Evolutionary conservation across 129 eudicot species (phyloP), one percentile per base, ranked within the genome.

Genomic region (Gnaphalium uliginosum): DNA sequence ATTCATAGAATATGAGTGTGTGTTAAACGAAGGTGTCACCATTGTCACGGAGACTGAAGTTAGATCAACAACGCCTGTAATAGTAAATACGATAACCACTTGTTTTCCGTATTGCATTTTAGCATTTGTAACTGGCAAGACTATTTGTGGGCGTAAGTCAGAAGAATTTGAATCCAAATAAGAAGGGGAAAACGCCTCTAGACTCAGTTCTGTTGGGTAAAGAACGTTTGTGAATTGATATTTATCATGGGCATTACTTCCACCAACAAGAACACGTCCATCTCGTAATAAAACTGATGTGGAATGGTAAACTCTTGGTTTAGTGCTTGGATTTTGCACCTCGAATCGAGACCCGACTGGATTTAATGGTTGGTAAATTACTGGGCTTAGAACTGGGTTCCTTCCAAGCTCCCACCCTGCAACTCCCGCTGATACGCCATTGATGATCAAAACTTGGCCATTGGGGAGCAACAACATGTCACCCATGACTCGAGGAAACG

Each of bases 1-100:
- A 59, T 88, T 92, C 96, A 89, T 89, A 0, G 90, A 85, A 79
- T 80, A 86, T 3, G 98, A 86, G 41, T 90, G 96, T 0, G 98
- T 93, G 29, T 69, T 81, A 29, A 93, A 90, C 0, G 95, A 39
- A 18, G 98, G 98, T 54, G 89, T 68, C 8, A 90, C 81, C 96
- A 93, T 93, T 13, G 90, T 93, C 14, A 88, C 95, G 22, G 6
- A 35, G 2, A 90, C 76, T 72, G 68, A 39, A 22, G 18, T 61
- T 23, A 3, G 69, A 41, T 86, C 81, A 4, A 90, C 61, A 66
- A 8, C 0, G 6, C 86, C 92, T 1, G 82, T 9, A 1, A 85
- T 73, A 0, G 76, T 63, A 64, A 90, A 93, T 8, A 74, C 70
- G 7, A 93, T 62, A 9, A 43, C 24, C 0, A 90, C 1, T 9